Base-by-base conservation (phyloP, 2,329 filamentous ascomycete species). In the Pseudogymnoascus sp. region DNA sequence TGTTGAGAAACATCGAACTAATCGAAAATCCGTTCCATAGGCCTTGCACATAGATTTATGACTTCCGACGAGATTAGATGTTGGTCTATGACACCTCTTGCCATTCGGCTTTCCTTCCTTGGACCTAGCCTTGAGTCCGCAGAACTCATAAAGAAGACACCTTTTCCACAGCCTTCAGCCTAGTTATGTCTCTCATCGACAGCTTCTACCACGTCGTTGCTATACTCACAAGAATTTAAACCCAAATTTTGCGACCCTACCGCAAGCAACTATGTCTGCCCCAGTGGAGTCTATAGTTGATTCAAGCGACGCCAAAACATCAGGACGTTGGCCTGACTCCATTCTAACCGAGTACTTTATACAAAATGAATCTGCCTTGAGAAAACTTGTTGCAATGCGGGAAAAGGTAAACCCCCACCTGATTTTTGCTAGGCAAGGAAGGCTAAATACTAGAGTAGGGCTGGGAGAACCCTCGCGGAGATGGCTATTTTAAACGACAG, bases 391-490 rank as follows among this genome's bases (percentile, higher is more conserved):
- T 26, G 35, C 19, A n/a, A 14, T 7, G 50, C 47, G 37, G 24
- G 1, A 19, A 21, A 50, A 14, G 59, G 59, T 61, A 29, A 14
- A n/a, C 7, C n/a, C 10, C 16, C 3, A 13, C 19, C 50, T 29
- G 11, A 16, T 47, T 21, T 19, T 21, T 21, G 38, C 24, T 6
- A 40, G 3, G 5, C n/a, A 16, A 61, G 21, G 11, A 13, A 29
- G 14, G 50, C 37, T 38, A 16, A 21, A 14, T 21, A 40, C 14
- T 16, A 35, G 11, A 31, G 47, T 26, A 82, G 80, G 78, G 78
- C 19, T 80, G 79, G 78, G 68, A 75, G 0, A 81, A 74, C 61
- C 68, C 74, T 0, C 66, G 71, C 38, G 80, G 77, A 0, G 79
- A 83, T 53, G 61, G 31, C 0, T 74, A 72, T 65, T 83, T 82